These are phyloP conservation scores for Aureobasidium leucospermi DNA, from an alignment of 2,329 filamentous ascomycete species.

Conservation along the genomic window DNA sequence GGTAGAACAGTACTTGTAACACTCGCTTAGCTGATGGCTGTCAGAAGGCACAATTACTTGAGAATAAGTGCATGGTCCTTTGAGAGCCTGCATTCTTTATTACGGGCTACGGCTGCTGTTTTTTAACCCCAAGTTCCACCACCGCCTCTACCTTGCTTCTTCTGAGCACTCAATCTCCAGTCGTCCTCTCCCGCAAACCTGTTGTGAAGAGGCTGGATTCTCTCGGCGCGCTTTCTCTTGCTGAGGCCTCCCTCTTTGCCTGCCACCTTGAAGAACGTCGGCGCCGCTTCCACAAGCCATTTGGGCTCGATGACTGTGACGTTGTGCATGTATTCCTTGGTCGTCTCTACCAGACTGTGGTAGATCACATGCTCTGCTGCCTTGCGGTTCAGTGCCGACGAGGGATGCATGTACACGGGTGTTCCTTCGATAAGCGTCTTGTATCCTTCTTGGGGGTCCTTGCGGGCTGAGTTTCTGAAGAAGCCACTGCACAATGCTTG, in stretches of 20 bases:
- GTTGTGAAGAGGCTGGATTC: constrained; percentile 92
- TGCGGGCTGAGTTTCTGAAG: constrained; percentile 90
- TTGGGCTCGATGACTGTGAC: constrained; percentile 92
- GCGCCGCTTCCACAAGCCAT: constrained; percentile 89
- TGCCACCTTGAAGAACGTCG: constrained; percentile 97
- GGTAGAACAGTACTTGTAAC: background rate
- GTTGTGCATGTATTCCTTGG: constrained; percentile 96
- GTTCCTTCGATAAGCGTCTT: constrained; percentile 95
- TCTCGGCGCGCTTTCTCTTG: constrained; percentile 87
- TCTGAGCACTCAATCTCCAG: constrained; percentile 86
- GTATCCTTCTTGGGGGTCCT: constrained; percentile 94
- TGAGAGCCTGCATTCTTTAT: no score
- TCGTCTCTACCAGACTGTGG: constrained; percentile 82
- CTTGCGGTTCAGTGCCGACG: constrained; percentile 87
- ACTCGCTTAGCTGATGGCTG: background rate
- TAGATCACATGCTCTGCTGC: constrained; percentile 96
- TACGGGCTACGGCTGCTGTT: no score
- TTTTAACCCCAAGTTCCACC: constrained; percentile 84
- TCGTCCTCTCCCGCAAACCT: constrained; percentile 89
- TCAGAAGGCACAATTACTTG: background rate
- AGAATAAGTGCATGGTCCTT: background rate
- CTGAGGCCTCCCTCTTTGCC: constrained; percentile 69
- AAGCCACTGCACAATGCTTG: constrained; percentile 87
- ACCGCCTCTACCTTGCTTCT: constrained; percentile 73
- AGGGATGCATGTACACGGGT: constrained; percentile 89